Base-by-base conservation (phyloP, 1,139 yeast species). In the Yamadazyma kanchanaburiensis region DNA sequence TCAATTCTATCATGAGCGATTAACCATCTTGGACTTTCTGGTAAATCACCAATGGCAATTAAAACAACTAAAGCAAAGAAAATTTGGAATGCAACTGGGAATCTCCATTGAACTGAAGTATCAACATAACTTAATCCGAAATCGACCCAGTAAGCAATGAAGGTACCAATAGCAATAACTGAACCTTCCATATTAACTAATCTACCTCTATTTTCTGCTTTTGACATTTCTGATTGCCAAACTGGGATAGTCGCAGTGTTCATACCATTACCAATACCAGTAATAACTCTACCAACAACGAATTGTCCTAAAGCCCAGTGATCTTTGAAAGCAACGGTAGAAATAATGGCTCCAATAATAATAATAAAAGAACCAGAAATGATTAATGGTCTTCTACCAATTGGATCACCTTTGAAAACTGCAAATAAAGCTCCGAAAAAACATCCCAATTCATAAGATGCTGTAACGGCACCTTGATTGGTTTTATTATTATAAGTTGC, bases 241-340 rank as follows among this genome's bases (percentile, higher is more conserved):
- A 80, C 79, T 11, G 94, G 94, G 36, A 83, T 78, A 21, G 89
- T 80, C 18, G 89, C 82, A 14, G 91, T 83, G 49, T 78, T 80
- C 53, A 80, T 53, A 42, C 94, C 94, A 42, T 80, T 80, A 44
- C 94, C 94, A 24, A 80, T 39, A 40, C 95, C 95, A n/a, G 87
- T 74, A 25, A 82, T 60, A 35, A 81, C 77, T 59, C 95, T 72
- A 12, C 89, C 94, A 34, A 80, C 62, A 26, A 82, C 76, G 32
- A 84, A 76, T 47, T 82, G 91, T 20, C 81, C 84, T 35, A 80
- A 59, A 32, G 55, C 58, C 70, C 70, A 64, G 43, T 58, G 54
- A 11, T 55, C 70, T 31, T 58, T 57, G 49, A 70, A 70, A n/a
- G 89, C 67, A 34, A 77, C 51, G n/a, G 72, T 62, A 16, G 86